A percentile compares a stretch with the other conserved stretches of the same genome.
phyloP scores from a whole-genome alignment of 2,329 filamentous ascomycete species.

The Tolypocladium guangdongense region DNA sequence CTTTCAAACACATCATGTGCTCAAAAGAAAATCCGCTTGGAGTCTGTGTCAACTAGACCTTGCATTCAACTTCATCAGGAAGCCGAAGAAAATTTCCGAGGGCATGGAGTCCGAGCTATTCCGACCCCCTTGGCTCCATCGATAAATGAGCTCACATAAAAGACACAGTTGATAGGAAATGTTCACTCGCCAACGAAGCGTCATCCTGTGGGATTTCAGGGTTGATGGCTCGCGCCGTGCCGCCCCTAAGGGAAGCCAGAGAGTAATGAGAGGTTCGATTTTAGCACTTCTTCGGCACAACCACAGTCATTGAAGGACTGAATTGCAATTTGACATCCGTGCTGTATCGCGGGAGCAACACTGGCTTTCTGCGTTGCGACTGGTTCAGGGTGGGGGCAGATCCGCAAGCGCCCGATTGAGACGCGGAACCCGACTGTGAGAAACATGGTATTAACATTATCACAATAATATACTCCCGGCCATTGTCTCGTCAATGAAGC shows the following conservation, averaged over 20 bases:
- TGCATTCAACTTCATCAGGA: not conserved
- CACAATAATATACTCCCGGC: not conserved
- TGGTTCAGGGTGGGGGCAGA: not conserved
- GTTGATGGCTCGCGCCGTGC: constrained; percentile 2
- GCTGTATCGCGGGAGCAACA: constrained; percentile 36
- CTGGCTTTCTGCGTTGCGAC: not conserved
- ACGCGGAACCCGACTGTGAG: not conserved
- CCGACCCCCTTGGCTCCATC: not conserved
- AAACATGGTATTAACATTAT: not conserved
- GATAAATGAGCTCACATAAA: not conserved
- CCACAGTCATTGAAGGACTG: constrained; percentile 71
- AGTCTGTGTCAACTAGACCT: not conserved
- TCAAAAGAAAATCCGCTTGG: not conserved
- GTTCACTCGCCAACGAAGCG: constrained; percentile 17
- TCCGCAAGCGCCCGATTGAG: not conserved
- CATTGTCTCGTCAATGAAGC: not conserved
- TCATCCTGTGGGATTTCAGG: not conserved
- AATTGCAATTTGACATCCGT: constrained; percentile 99
- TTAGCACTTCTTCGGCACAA: constrained; percentile 99
- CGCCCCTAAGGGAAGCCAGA: constrained; percentile 12
- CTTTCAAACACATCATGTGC: not conserved
- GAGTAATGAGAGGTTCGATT: constrained; percentile 37
- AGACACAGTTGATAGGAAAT: not conserved
- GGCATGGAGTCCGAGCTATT: not conserved
- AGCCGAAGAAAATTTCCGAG: too few species aligned